phyloP scores from a whole-genome alignment of 768 basidiomycete species.

The Heimioporus sp. region DNA sequence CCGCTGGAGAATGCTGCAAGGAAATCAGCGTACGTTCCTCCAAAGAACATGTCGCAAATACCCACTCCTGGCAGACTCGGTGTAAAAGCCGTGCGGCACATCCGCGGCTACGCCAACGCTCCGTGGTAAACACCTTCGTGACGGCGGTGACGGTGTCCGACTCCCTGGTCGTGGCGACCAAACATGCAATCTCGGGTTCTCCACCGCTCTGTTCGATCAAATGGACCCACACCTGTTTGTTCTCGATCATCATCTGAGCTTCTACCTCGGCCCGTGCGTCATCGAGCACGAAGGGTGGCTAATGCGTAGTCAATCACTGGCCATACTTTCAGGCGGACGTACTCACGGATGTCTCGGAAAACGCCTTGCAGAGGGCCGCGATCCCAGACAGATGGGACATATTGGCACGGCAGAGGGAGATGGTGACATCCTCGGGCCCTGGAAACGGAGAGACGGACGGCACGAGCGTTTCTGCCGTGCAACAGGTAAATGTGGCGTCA shows the following conservation, averaged over 20 bases:
- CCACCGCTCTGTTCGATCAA: conserved; percentile 28
- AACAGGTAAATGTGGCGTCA: conserved; percentile 55
- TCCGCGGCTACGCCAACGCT: conserved; percentile 45
- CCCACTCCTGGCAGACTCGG: conserved; percentile 52
- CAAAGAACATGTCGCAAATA: conserved; percentile 4
- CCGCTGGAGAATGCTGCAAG: conserved; percentile 28
- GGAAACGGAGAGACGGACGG: neutral
- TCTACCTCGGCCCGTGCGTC: conserved; percentile 44
- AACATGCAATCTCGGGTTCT: conserved; percentile 50
- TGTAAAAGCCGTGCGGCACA: conserved; percentile 62
- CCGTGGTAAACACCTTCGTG: conserved; percentile 66
- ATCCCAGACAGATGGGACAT: conserved; percentile 31
- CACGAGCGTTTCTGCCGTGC: conserved; percentile 43
- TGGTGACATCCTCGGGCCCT: conserved; percentile 10
- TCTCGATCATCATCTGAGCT: conserved; percentile 46
- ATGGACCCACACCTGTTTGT: conserved; percentile 59
- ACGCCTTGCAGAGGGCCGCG: conserved; percentile 49
- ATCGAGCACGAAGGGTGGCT: conserved; percentile 59
- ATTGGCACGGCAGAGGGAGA: conserved; percentile 34
- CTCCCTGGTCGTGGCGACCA: conserved; percentile 68
- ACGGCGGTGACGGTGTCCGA: conserved; percentile 54
- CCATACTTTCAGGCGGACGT: neutral
- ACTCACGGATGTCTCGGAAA: conserved; percentile 61
- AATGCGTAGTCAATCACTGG: neutral
- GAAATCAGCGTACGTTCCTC: neutral